Base-by-base conservation (phyloP, 1,284 basidiomycete genomes). In the Ceratobasidium sp. region DNA sequence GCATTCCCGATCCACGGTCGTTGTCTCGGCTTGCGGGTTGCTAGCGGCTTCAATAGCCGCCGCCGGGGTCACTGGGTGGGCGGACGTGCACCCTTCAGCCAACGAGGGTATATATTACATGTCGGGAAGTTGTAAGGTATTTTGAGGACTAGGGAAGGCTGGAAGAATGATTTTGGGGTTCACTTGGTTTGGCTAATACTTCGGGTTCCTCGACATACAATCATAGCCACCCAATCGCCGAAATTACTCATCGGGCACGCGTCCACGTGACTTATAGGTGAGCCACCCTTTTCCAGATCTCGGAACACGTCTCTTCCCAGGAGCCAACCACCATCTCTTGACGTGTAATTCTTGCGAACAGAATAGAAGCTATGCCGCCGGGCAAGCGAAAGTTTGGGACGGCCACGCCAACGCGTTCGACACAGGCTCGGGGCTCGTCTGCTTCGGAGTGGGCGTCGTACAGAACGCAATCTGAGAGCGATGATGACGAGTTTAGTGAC, bases 201-300 rank as follows among this genome's bases (percentile, higher is more conserved):
- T 1, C 9, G 11, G 36, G 9, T 38, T 38, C 11, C 11, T 5
- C 40, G 40, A 5, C 16, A 42, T 5, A 42, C 40, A 42, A 42
- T 42, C 16, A 11, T 40, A 38, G 58, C 54, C 54, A 58, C 58
- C 49, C 58, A 60, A 42, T 60, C 38, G 58, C 36, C 33, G 58
- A 60, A 60, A 40, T 61, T 61, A 28, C 40, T 61, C 67, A 60
- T 33, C 23, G 30, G 56, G 51, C 67, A 33, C 53, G 56, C 67
- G 67, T 60, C 30, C 67, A 70, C 67, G 67, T 70, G 67, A 70
- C 56, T 59, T 44, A 28, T 25, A 38, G 48, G 21, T 49, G 36
- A 42, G 44, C 56, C 40, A 48, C 67, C 54, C 42, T 30, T 33
- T 9, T 46, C 30, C 42, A 40, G 28, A 33, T 40, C 51, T 56